Evolutionary conservation across 1,139 yeast species (phyloP), one percentile per base, ranked within the genome.

Genomic region (Pichia sp.): DNA sequence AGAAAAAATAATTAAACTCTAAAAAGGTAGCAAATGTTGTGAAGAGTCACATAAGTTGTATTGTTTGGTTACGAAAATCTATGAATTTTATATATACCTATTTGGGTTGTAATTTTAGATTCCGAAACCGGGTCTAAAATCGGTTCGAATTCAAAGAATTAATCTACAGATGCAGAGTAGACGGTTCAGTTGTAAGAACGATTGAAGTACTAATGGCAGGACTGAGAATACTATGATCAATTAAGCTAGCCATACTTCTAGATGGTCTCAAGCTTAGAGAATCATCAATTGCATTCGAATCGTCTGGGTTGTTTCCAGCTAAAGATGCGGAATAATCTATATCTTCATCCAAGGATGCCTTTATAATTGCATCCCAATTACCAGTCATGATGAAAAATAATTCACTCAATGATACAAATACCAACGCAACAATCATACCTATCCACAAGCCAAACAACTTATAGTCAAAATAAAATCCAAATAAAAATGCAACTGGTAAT

Each of bases 361-460:
- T 49, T 45, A 77, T 73, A 42, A 79, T 73, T 4, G 51, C 52
- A 45, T 77, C 80, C 86, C 86, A 79, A 53, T 79, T 74, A 53
- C 79, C 71, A 3, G 63, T 62, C 16, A 64, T 41, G 2, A 77
- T 77, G 53, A 66, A 74, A 53, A 65, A 72, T 27, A 65, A 59
- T 56, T 77, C 81, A 26, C 66, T 58, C 3, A 65, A 40, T 4
- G 82, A 64, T 9, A 76, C 72, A 41, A 75, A 61, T 35, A 69
- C 54, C 44, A 79, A 62, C 2, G 82, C 85, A 44, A 74, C 59
- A 37, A 76, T 69, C 75, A 79, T 71, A 3, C 85, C 85, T 40
- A 72, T 54, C 85, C 86, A 81, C 38, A 81, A 64, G 0, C 86
- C 86, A 38, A 69, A 55, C 50, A 77, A 64, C 47, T 71, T 70